Percentiles rank a stretch among this genome's conserved stretches.
These are phyloP conservation scores for Phytophthora ramorum DNA, from an alignment of 352 stramenopile genomes.

Conservation along the genomic window DNA sequence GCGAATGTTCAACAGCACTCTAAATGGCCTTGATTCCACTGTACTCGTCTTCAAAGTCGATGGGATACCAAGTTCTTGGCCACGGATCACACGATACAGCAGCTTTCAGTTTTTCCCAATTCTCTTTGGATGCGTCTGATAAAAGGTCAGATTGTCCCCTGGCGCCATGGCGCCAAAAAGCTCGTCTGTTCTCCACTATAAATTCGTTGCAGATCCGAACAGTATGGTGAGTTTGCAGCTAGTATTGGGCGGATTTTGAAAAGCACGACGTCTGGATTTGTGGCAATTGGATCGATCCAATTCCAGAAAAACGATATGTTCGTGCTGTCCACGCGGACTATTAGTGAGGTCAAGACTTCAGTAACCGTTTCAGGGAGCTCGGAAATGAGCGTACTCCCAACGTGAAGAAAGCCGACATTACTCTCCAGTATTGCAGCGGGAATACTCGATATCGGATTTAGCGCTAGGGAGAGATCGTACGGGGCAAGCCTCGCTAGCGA, in stretches of 20 bases:
- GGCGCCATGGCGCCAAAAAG: conserved; percentile 3
- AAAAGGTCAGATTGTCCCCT: conserved; percentile 8
- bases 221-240: conserved; percentile 20
- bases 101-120: conserved; percentile 4
- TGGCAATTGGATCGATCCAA: conserved; percentile 25
- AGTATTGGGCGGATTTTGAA: neutral
- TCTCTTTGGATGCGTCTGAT: conserved; percentile 9
- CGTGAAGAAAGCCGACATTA: conserved; percentile 16
- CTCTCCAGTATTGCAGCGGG: conserved; percentile 22
- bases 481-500: conserved; percentile 25
- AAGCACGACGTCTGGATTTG: neutral
- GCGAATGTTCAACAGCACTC: too few relatives aligned
- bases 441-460: conserved; percentile 23
- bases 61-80: conserved; percentile 20
- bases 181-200: conserved; percentile 4
- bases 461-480: conserved; percentile 22
- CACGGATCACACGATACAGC: conserved; percentile 5
- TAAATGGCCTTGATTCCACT: conserved; percentile 7
- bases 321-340: conserved; percentile 25
- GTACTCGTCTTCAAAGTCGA: conserved; percentile 19
- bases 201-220: conserved; percentile 14
- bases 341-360: conserved; percentile 3
- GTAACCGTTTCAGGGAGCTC: conserved; percentile 16
- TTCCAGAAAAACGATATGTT: conserved; percentile 30
- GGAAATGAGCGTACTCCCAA: conserved; percentile 28